These are phyloP conservation scores for Aspergillus versicolor DNA, from an alignment of 2,329 filamentous ascomycete species.

Conservation along the genomic window DNA sequence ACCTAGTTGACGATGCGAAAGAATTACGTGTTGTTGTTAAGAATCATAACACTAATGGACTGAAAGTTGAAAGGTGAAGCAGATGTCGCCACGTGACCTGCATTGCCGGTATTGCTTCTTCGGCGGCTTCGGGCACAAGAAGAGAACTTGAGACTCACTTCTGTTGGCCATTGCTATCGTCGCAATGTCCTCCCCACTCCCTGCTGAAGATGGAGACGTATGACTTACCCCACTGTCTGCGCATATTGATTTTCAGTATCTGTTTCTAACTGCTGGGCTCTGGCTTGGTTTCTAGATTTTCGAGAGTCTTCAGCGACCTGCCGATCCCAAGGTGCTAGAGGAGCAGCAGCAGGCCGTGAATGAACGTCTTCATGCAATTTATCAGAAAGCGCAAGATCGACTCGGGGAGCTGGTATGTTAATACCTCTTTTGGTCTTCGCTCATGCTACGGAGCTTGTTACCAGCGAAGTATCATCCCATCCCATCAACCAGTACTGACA, in stretches of 20 bases:
- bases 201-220: constrained; percentile 45
- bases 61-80: constrained; percentile 7
- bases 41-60: constrained; percentile 1
- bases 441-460: background rate
- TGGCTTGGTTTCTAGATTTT: constrained; percentile 32
- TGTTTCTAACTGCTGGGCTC: constrained; percentile 11
- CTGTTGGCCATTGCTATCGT: constrained; percentile 34
- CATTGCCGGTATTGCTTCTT: constrained; percentile 15
- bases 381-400: constrained; percentile 62
- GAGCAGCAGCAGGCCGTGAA: constrained; percentile 61
- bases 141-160: constrained; percentile 13
- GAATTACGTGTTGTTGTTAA: background rate
- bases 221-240: background rate
- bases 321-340: constrained; percentile 59
- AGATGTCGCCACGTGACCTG: constrained; percentile 22
- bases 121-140: constrained; percentile 18
- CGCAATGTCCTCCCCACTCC: constrained; percentile 46
- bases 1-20: background rate
- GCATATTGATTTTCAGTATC: background rate
- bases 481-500: constrained; percentile 7
- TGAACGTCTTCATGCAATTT: constrained; percentile 57
- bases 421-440: background rate
- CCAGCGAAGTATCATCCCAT: background rate
- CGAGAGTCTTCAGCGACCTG: constrained; percentile 46
- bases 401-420: constrained; percentile 63